A percentile compares a stretch with the other conserved stretches of the same genome.
Conservation (phyloP, 441 rosid species). For the Adansonia rubrostipa region DNA sequence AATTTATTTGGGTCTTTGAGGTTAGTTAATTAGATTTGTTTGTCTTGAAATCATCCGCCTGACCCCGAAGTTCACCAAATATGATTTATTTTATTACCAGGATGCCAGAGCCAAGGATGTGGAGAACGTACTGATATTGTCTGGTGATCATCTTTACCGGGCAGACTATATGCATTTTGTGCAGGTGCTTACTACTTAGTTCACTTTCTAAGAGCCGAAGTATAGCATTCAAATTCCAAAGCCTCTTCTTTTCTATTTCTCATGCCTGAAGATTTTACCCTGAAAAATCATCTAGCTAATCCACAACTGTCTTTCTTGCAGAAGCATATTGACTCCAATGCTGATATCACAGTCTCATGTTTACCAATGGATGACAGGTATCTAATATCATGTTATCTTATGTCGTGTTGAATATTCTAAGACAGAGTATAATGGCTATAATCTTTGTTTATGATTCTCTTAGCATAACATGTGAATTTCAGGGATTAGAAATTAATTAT, state of each 20-base stretch:
- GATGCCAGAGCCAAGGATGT: slow-evolving; percentile 42
- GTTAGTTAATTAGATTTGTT: slow-evolving; percentile 36
- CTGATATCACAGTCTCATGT: slow-evolving; percentile 46
- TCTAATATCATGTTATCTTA: not conserved
- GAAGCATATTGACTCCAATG: slow-evolving; percentile 47
- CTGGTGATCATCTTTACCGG: slow-evolving; percentile 48
- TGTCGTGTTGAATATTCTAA: not conserved
- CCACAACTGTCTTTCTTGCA: slow-evolving; percentile 36
- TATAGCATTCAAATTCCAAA: not conserved
- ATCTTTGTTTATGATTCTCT: not conserved
- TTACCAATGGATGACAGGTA: slow-evolving; percentile 41
- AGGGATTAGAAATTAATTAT: not conserved
- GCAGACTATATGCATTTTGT: slow-evolving; percentile 47
- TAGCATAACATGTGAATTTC: not conserved
- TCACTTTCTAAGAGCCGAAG: not conserved
- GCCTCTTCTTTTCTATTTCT: not conserved
- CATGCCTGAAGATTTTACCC: slow-evolving; percentile 17
- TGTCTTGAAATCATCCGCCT: not conserved
- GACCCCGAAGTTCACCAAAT: slow-evolving; percentile 1
- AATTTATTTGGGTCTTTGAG: slow-evolving; percentile 67
- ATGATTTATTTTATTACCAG: slow-evolving; percentile 27
- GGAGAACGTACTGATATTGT: slow-evolving; percentile 38
- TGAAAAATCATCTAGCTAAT: slow-evolving; percentile 21
- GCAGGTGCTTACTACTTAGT: slow-evolving; percentile 48
- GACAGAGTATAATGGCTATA: not conserved